A percentile compares a stretch with the other conserved stretches of the same genome.
Conservation (phyloP, 176 grass and related monocot genomes). For the Chloris gayana region DNA sequence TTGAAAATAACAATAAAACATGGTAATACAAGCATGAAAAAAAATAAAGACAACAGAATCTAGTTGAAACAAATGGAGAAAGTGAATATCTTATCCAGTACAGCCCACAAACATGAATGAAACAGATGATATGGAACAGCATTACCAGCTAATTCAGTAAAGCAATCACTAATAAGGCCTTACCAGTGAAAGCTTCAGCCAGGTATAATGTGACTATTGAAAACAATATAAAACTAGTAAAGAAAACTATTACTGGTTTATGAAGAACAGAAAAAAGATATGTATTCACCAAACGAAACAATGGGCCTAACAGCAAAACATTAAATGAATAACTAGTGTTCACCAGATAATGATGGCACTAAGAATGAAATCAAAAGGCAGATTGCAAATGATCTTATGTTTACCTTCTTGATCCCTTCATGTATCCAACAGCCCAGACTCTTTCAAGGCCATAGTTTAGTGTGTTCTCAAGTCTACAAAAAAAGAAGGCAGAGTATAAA, state of each 20-base stretch:
- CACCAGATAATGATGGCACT: neutral
- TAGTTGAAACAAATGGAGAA: constrained; percentile 29
- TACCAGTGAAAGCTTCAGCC: neutral
- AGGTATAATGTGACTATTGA: neutral
- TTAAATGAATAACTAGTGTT: constrained; percentile 16
- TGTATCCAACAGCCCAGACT: constrained; percentile 96
- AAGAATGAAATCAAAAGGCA: constrained; percentile 20
- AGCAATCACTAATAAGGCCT: constrained; percentile 3
- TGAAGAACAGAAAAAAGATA: neutral
- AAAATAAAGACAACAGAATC: constrained; percentile 1
- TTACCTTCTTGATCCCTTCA: constrained; percentile 98
- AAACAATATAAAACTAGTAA: constrained; percentile 14
- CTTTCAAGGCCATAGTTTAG: constrained; percentile 98
- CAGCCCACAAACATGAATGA: constrained; percentile 14
- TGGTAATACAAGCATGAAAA: neutral
- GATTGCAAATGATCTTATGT: constrained; percentile 21
- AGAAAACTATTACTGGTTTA: constrained; percentile 12
- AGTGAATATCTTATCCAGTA: constrained; percentile 8
- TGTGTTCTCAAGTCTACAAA: constrained; percentile 88
- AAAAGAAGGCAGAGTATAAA: constrained; percentile 38
- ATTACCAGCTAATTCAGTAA: constrained; percentile 1
- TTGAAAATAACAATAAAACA: constrained; percentile 32
- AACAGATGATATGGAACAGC: constrained; percentile 25
- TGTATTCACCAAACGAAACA: neutral
- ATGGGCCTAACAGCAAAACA: neutral